phyloP scores from a whole-genome alignment of 768 basidiomycete species.

The Tricholoma furcatifolium region DNA sequence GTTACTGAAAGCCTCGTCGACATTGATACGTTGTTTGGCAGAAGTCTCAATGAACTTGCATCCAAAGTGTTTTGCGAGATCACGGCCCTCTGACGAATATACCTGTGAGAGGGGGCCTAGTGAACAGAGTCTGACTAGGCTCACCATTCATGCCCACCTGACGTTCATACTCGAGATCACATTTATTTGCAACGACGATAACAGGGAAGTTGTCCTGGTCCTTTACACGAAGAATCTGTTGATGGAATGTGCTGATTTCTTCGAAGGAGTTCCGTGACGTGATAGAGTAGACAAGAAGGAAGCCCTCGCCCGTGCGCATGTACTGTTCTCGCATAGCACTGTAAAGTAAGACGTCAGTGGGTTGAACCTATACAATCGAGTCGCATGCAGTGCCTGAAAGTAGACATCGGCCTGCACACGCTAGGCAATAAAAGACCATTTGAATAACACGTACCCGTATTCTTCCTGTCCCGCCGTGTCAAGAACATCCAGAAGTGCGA shows the following conservation, averaged over 20 bases:
- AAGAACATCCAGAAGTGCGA: constrained; percentile 94
- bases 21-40: constrained; percentile 94
- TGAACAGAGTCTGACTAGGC: constrained; percentile 5
- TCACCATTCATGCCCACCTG: constrained; percentile 94
- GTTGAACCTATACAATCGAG: neutral
- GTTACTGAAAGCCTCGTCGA: constrained; percentile 92
- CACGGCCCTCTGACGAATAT: constrained; percentile 81
- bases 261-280: constrained; percentile 98
- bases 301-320: constrained; percentile 98
- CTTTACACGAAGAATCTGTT: constrained; percentile 95
- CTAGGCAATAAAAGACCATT: constrained; percentile 3
- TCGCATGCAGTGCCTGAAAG: neutral
- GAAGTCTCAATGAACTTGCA: constrained; percentile 97
- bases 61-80: constrained; percentile 91
- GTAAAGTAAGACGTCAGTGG: constrained; percentile 13
- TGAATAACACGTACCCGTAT: constrained; percentile 70
- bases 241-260: constrained; percentile 94
- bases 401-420: neutral
- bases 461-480: constrained; percentile 99
- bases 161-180: constrained; percentile 92
- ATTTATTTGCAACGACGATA: constrained; percentile 97
- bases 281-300: constrained; percentile 96
- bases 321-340: constrained; percentile 99
- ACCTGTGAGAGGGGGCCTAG: neutral
- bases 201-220: constrained; percentile 95